These are phyloP conservation scores for Boletus coccyginus DNA, from an alignment of 768 basidiomycete species.

Conservation along the genomic window DNA sequence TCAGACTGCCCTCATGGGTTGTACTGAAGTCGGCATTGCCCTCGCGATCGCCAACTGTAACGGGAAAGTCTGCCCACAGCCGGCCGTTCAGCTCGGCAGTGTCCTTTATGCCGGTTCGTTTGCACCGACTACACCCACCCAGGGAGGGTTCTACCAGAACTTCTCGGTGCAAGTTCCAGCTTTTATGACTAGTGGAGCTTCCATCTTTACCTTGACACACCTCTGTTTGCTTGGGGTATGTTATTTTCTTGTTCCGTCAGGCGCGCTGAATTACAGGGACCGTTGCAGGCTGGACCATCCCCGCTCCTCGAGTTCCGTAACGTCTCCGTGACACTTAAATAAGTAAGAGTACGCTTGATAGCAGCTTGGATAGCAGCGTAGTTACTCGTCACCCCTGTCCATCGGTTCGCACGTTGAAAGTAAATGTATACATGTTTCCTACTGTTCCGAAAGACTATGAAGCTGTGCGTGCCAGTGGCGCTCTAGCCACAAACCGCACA, in stretches of 20 bases:
- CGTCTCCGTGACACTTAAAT: constrained; percentile 15
- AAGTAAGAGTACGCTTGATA: neutral
- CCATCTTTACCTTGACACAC: constrained; percentile 30
- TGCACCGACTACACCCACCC: constrained; percentile 17
- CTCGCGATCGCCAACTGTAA: constrained; percentile 21
- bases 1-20: constrained; percentile 17
- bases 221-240: constrained; percentile 30
- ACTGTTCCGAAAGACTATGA: neutral
- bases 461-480: neutral
- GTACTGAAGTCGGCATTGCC: constrained; percentile 31
- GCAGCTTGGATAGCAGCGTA: neutral
- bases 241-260: neutral
- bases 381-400: too few species aligned
- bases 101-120: constrained; percentile 31
- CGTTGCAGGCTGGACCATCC: constrained; percentile 18
- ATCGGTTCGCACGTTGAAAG: neutral
- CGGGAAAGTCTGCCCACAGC: constrained; percentile 22
- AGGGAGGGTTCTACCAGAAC: constrained; percentile 28
- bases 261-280: neutral
- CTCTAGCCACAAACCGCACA: neutral
- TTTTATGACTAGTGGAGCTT: constrained; percentile 12
- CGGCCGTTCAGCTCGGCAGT: constrained; percentile 17
- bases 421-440: neutral
- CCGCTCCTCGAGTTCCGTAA: constrained; percentile 31
- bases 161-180: constrained; percentile 20